phyloP scores from a whole-genome alignment of 768 basidiomycete species.

The Dioszegia crocea region DNA sequence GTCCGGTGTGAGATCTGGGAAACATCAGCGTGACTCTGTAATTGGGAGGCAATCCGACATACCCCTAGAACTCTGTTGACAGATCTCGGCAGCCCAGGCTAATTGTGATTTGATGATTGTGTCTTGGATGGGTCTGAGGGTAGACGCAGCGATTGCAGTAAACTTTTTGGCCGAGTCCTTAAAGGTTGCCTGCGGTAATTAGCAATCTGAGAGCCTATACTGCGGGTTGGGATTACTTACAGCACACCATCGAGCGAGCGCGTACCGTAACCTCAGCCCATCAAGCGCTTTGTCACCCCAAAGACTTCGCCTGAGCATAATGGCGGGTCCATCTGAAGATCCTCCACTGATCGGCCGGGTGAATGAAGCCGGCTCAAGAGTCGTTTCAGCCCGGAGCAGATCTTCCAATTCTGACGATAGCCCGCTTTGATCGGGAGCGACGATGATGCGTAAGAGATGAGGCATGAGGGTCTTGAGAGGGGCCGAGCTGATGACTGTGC shows the following conservation, averaged over 20 bases:
- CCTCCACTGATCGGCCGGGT: background rate
- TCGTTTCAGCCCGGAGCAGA: background rate
- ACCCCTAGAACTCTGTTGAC: background rate
- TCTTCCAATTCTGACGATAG: background rate
- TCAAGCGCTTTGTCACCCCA: conserved; percentile 11
- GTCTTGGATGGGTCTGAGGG: background rate
- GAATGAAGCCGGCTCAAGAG: background rate
- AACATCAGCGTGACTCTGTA: too few relatives aligned
- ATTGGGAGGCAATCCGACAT: too few relatives aligned
- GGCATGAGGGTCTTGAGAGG: conserved; percentile 23
- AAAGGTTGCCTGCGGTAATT: background rate
- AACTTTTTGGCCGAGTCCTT: background rate
- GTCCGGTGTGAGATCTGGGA: background rate
- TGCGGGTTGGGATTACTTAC: conserved; percentile 12
- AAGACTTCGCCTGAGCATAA: background rate
- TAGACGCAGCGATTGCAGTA: background rate
- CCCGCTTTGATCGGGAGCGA: background rate
- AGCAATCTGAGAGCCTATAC: background rate
- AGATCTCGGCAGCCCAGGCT: background rate
- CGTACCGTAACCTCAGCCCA: conserved; percentile 13
- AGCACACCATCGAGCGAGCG: conserved; percentile 19
- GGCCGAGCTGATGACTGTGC: conserved; percentile 12
- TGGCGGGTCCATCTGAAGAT: background rate
- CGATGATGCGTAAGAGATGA: conserved; percentile 15
- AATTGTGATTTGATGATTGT: background rate